Conservation (phyloP, 345 rosid species). For the Eutrema japonicum region DNA sequence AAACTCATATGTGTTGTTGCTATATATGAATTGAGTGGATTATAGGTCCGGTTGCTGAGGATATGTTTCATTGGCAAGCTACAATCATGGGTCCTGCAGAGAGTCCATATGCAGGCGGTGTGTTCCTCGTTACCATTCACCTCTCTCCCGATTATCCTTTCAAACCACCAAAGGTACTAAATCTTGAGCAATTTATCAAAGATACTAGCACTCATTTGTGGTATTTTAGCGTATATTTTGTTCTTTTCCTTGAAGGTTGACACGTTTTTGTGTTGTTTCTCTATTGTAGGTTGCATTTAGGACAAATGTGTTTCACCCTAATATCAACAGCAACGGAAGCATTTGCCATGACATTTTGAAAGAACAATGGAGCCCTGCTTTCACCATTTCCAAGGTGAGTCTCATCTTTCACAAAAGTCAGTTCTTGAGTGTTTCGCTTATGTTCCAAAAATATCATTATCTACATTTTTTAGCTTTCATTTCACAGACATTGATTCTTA, state of each 20-base stretch:
- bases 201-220: neutral
- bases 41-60: conserved; percentile 39
- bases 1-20: neutral
- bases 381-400: conserved; percentile 38
- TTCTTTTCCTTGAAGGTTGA: neutral
- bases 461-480: conserved; percentile 6
- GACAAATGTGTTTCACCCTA: conserved; percentile 38
- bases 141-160: conserved; percentile 56
- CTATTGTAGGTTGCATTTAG: conserved; percentile 34
- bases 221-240: neutral
- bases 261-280: neutral
- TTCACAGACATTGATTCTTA: neutral
- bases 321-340: conserved; percentile 41
- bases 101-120: conserved; percentile 38
- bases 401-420: neutral
- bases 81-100: conserved; percentile 35
- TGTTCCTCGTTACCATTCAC: conserved; percentile 48
- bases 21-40: neutral
- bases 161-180: conserved; percentile 35
- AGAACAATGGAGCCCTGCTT: conserved; percentile 41
- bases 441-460: neutral
- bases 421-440: neutral
- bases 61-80: conserved; percentile 40
- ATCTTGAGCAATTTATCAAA: neutral
- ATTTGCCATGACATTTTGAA: conserved; percentile 39